Base-by-base conservation (phyloP, 1,139 yeast genomes). In the Ogataea hybrid region DNA sequence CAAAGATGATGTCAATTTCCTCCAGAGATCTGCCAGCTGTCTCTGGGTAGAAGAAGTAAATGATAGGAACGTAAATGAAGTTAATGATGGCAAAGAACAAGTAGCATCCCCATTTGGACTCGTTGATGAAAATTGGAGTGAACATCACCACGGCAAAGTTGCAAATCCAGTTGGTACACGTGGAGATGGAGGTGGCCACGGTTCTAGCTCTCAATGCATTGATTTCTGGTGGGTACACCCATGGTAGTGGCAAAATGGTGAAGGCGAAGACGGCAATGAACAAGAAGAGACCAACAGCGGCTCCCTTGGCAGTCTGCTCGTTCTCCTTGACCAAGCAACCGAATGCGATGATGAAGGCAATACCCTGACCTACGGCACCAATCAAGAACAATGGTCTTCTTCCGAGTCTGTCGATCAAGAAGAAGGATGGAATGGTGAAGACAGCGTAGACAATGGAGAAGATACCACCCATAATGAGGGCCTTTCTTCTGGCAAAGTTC, bases 41-140 rank as follows among this genome's bases (percentile, higher is more conserved):
- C 65, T 80, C 86, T 28, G 85, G 85, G 57, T 75, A 79, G 64
- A 75, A 82, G 70, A 84, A 75, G 69, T 65, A 81, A 43, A 82
- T 83, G 53, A 70, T 52, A 27, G 87, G 85, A 32, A 81, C 66
- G 67, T 79, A 68, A 15, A 56, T 33, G 47, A 61, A 62, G 54
- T 70, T 70, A 44, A 76, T 63, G 30, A 58, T 32, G 21, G 69
- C 67, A 54, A 65, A 68, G 62, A 67, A 66, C 42, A 68, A 53
- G 53, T 68, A 70, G 44, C 68, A 65, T 39, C 67, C 72, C 72
- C 71, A 70, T 39, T 67, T 67, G 4, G 69, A 61, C 42, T 65
- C 54, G 37, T 63, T 59, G 32, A 67, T 68, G 52, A 72, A 68
- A 44, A 72, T 68, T 39, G 77, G 77, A 5, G 77, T 72, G 53